Percentiles rank a stretch among this genome's conserved stretches.
These are phyloP conservation scores for Rhizophlyctis rosea DNA, from an alignment of 192 early-diverging fungal genomes.

Conservation along the genomic window DNA sequence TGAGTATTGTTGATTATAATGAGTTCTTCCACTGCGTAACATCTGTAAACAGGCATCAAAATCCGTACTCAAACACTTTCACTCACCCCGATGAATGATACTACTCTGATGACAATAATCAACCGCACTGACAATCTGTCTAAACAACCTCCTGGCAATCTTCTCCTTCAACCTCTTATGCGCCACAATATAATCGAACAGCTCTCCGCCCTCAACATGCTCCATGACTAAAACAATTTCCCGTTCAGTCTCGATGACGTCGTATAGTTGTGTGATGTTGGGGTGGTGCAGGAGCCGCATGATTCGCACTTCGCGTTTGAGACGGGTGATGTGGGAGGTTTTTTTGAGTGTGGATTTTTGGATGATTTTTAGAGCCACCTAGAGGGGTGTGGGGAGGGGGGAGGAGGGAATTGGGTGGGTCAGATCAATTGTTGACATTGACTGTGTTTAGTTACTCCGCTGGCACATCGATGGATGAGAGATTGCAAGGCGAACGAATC, in stretches of 20 bases:
- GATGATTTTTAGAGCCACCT: conserved; percentile 60
- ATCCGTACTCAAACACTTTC: neutral
- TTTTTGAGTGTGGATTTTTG: conserved; percentile 53
- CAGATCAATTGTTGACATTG: no score
- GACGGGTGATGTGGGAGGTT: conserved; percentile 43
- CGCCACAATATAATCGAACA: conserved; percentile 85
- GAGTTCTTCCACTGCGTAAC: neutral
- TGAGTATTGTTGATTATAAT: neutral
- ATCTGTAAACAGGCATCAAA: neutral
- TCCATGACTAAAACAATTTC: conserved; percentile 91
- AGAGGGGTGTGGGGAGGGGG: neutral
- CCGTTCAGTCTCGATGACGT: conserved; percentile 87
- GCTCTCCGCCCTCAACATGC: conserved; percentile 79
- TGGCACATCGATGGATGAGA: no score
- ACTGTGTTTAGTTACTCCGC: no score
- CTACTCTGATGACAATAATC: conserved; percentile 56
- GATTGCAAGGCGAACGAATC: no score
- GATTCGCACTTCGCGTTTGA: conserved; percentile 58
- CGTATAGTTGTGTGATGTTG: conserved; percentile 80
- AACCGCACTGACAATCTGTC: conserved; percentile 53
- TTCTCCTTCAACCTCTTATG: conserved; percentile 87
- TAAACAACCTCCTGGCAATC: conserved; percentile 48
- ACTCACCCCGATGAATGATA: conserved; percentile 52
- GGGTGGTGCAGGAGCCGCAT: conserved; percentile 62
- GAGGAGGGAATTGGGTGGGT: no score